Evolutionary conservation across 1,284 basidiomycete species (phyloP).

Genomic region (Apiotrichum laibachii): DNA sequence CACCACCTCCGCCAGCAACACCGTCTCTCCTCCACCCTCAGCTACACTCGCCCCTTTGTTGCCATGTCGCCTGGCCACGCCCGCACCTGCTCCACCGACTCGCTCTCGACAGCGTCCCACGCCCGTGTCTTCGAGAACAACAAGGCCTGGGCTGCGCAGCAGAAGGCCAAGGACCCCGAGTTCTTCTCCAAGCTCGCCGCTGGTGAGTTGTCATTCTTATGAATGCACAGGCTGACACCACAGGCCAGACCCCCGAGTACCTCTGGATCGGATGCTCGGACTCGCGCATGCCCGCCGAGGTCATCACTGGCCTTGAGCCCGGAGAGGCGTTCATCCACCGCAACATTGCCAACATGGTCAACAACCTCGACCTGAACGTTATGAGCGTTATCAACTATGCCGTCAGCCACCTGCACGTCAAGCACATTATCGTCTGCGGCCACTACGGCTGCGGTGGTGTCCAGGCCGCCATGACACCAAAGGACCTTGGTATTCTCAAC

Average conservation of each 20-base stretch:
- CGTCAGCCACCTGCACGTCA: slow-evolving; percentile 22
- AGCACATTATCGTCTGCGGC: slow-evolving; percentile 25
- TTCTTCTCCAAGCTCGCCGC: slow-evolving; percentile 14
- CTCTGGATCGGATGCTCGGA: slow-evolving; percentile 24
- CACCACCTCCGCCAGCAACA: too few species aligned
- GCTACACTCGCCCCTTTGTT: too few species aligned
- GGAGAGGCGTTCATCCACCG: slow-evolving; percentile 27
- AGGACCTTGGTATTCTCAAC: slow-evolving; percentile 24
- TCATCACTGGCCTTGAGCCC: slow-evolving; percentile 21
- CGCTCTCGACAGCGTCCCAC: neutral
- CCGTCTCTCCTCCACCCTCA: too few species aligned
- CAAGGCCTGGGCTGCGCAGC: slow-evolving; percentile 11
- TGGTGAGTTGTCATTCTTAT: neutral
- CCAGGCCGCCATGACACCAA: slow-evolving; percentile 22
- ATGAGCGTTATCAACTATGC: slow-evolving; percentile 26
- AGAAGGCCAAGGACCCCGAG: slow-evolving; percentile 14
- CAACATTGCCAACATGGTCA: slow-evolving; percentile 25
- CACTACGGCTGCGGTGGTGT: slow-evolving; percentile 25
- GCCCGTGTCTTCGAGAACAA: slow-evolving; percentile 16
- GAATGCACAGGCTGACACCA: neutral
- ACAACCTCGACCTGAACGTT: slow-evolving; percentile 20
- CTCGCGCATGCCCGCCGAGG: slow-evolving; percentile 24
- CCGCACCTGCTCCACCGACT: too few species aligned
- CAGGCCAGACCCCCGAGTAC: slow-evolving; percentile 23
- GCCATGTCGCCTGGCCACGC: too few species aligned